Percentiles rank a stretch among this genome's conserved stretches.
phyloP scores from a whole-genome alignment of 2,329 filamentous ascomycete species.

The Rhynchosporium graminicola region DNA sequence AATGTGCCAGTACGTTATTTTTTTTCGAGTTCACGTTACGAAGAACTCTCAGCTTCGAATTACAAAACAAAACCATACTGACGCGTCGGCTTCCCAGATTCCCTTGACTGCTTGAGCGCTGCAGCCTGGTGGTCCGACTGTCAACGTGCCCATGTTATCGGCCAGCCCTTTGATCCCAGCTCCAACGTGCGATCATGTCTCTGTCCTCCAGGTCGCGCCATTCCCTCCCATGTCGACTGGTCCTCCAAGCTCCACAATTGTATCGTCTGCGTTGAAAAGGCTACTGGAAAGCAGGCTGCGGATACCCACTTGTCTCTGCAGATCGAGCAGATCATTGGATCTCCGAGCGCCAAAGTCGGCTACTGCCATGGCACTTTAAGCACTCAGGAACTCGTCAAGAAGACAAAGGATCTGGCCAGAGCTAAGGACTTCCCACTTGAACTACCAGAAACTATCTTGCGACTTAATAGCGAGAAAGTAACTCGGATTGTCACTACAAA shows the following conservation, averaged over 20 bases:
- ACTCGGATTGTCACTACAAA: constrained; percentile 1
- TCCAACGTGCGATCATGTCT: constrained; percentile 10
- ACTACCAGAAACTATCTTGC: constrained; percentile 10
- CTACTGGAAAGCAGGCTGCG: neutral
- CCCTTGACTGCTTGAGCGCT: constrained; percentile 7
- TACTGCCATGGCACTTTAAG: constrained; percentile 12
- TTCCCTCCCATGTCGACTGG: constrained; percentile 9
- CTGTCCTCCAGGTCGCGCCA: constrained; percentile 8
- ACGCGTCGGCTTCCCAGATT: neutral
- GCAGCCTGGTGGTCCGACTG: constrained; percentile 6
- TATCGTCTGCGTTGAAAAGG: constrained; percentile 11
- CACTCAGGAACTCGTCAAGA: neutral
- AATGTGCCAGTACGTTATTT: constrained; percentile 5
- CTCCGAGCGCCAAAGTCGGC: neutral
- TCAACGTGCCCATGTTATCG: neutral
- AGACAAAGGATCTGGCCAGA: neutral
- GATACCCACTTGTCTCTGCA: neutral
- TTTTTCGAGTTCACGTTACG: neutral
- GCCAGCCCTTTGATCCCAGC: constrained; percentile 3
- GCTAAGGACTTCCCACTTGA: constrained; percentile 11
- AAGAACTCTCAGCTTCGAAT: neutral
- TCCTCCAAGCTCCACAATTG: constrained; percentile 7
- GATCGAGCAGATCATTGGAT: constrained; percentile 8
- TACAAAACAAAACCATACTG: neutral
- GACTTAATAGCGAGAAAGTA: neutral